phyloP scores from a whole-genome alignment of 768 basidiomycete genomes.

The Naganishia randhawae region DNA sequence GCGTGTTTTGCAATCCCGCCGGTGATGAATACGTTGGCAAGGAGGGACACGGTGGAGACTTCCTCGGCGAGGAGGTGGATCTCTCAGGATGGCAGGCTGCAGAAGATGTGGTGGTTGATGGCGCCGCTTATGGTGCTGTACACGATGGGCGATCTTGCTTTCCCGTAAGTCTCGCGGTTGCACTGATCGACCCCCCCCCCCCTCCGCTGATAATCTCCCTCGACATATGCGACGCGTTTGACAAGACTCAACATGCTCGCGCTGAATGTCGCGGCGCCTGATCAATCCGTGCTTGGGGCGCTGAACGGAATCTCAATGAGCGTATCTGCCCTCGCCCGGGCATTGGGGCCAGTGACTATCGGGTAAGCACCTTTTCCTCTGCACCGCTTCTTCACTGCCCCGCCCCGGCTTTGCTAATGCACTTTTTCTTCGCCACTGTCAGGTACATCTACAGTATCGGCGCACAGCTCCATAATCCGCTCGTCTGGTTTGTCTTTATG shows the following conservation, averaged over 20 bases:
- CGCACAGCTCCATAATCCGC: not conserved
- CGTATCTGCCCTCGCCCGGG: not conserved
- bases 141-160: constrained; percentile 31
- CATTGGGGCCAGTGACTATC: not conserved
- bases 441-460: constrained; percentile 2
- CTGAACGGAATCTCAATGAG: not conserved
- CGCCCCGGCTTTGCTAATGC: not conserved
- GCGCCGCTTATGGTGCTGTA: constrained; percentile 31
- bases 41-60: constrained; percentile 19
- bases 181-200: not conserved
- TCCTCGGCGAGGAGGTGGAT: not conserved
- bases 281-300: not conserved
- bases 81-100: constrained; percentile 27
- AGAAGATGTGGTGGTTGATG: constrained; percentile 31
- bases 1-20: constrained; percentile 26
- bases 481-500: not conserved
- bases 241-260: constrained; percentile 9
- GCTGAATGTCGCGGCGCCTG: constrained; percentile 4
- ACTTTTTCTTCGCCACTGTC: not conserved
- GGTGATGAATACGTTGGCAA: constrained; percentile 31
- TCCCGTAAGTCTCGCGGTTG: constrained; percentile 30
- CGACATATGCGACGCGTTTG: not conserved
- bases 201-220: not conserved
- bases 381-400: not conserved
- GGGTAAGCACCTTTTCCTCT: not conserved